Percentiles rank a stretch among this genome's conserved stretches.
These are phyloP conservation scores for Parasarocladium wereldwijsianum DNA, from an alignment of 2,329 filamentous ascomycete species.

Conservation along the genomic window DNA sequence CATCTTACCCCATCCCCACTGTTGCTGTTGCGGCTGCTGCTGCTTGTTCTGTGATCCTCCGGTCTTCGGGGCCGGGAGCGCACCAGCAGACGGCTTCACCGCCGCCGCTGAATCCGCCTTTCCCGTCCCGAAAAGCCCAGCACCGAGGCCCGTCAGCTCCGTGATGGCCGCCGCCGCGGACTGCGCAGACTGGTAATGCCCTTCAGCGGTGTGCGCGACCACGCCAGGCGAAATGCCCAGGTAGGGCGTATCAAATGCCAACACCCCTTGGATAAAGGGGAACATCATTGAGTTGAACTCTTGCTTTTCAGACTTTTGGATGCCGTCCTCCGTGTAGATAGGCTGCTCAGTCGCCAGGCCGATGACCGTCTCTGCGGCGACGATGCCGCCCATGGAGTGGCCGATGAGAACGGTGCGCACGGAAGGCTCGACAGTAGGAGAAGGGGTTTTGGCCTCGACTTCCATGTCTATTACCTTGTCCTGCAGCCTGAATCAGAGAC, in stretches of 20 bases:
- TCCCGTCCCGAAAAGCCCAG: slow-evolving; percentile 48
- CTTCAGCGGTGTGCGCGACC: slow-evolving; percentile 76
- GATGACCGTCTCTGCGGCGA: slow-evolving; percentile 78
- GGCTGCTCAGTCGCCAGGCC: slow-evolving; percentile 46
- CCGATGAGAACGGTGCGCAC: slow-evolving; percentile 72
- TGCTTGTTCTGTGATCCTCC: slow-evolving; percentile 11
- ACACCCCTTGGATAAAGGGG: slow-evolving; percentile 76
- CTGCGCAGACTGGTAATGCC: slow-evolving; percentile 60
- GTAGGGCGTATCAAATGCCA: slow-evolving; percentile 92
- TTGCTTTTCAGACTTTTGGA: slow-evolving; percentile 17
- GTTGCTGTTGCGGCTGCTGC: slow-evolving; percentile 3
- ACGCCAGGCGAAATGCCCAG: slow-evolving; percentile 69
- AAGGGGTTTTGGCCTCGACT: slow-evolving; percentile 64
- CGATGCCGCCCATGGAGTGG: slow-evolving; percentile 88
- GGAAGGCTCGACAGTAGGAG: slow-evolving; percentile 73
- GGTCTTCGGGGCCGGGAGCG: slow-evolving; percentile 16
- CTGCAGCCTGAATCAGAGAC: slow-evolving; percentile 46
- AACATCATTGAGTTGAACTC: slow-evolving; percentile 63
- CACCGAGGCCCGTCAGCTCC: slow-evolving; percentile 48
- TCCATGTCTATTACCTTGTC: slow-evolving; percentile 92
- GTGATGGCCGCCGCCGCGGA: slow-evolving; percentile 55
- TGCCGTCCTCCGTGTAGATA: slow-evolving; percentile 31
- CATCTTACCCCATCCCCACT: slow-evolving; percentile 75
- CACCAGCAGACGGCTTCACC: slow-evolving; percentile 8
- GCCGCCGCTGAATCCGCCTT: slow-evolving; percentile 19